phyloP scores from a whole-genome alignment of 495 filamentous ascomycete species.

The Trichoderma reesei region DNA sequence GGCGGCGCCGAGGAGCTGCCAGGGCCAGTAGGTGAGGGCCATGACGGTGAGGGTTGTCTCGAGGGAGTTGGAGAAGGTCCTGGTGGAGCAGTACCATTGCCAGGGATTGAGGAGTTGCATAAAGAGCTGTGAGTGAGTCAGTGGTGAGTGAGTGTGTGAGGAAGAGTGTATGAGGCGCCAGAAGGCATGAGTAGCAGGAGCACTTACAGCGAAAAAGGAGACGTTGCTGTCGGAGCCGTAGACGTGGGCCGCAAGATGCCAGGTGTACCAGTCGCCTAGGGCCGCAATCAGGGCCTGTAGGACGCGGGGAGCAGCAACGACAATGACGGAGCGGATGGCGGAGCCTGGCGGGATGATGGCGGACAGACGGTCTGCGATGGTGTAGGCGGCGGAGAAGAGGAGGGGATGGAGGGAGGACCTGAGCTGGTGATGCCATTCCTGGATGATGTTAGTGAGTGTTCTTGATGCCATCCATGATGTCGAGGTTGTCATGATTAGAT shows the following conservation, averaged over 20 bases:
- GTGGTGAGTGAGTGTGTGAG: neutral
- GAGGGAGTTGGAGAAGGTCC: conserved; percentile 87
- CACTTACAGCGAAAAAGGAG: conserved; percentile 59
- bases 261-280: conserved; percentile 78
- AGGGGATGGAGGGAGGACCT: conserved; percentile 87
- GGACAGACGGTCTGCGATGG: conserved; percentile 43
- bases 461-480: neutral
- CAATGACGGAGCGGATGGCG: conserved; percentile 46
- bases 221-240: conserved; percentile 57
- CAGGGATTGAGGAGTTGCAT: conserved; percentile 78
- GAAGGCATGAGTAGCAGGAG: no score
- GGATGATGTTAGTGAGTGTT: conserved; percentile 11
- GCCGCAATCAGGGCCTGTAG: conserved; percentile 72
- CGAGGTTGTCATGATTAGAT: no score
- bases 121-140: conserved; percentile 36
- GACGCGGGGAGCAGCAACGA: conserved; percentile 64
- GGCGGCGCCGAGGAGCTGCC: conserved; percentile 43
- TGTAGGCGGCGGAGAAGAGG: conserved; percentile 73
- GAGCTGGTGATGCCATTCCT: conserved; percentile 93
- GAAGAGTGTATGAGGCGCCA: neutral
- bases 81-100: conserved; percentile 93
- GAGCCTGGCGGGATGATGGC: conserved; percentile 36
- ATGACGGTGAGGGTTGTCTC: conserved; percentile 79
- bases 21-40: conserved; percentile 81
- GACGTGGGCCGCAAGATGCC: conserved; percentile 64